Conservation (phyloP, 805 yeast genomes). For the Teunomyces lycoperdinae region DNA sequence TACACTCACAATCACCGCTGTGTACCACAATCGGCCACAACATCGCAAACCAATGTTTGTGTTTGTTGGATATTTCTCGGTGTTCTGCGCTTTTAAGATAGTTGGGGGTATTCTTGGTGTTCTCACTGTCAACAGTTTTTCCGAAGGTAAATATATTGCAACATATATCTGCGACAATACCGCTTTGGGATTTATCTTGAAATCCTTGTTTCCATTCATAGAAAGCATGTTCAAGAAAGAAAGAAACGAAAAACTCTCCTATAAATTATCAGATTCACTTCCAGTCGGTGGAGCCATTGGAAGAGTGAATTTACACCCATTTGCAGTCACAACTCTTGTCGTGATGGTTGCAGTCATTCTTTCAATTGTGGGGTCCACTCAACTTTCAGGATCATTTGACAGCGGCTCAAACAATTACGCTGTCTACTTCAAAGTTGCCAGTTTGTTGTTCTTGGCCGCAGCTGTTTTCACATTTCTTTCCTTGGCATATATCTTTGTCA, state of each 20-base stretch:
- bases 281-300: neutral
- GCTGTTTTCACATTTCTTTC: neutral
- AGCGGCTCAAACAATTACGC: neutral
- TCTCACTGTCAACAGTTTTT: neutral
- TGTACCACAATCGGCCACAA: neutral
- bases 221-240: slow-evolving; percentile 3
- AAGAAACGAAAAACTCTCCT: slow-evolving; percentile 1
- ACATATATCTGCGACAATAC: slow-evolving; percentile 7
- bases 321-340: neutral
- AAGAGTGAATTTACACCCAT: slow-evolving; percentile 1
- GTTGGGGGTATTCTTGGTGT: slow-evolving; percentile 6
- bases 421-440: slow-evolving; percentile 1
- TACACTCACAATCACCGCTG: neutral
- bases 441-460: slow-evolving; percentile 5
- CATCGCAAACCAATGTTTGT: neutral
- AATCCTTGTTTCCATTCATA: slow-evolving; percentile 6
- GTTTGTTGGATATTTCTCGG: slow-evolving; percentile 4
- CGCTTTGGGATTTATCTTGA: slow-evolving; percentile 7
- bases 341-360: slow-evolving; percentile 4
- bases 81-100: slow-evolving; percentile 3
- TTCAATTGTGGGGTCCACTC: slow-evolving; percentile 3
- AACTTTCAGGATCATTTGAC: neutral
- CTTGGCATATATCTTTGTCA: neutral
- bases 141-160: slow-evolving; percentile 1
- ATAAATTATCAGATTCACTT: neutral